These are phyloP conservation scores for Candolleomyces efflorescens DNA, from an alignment of 768 basidiomycete species.

Conservation along the genomic window DNA sequence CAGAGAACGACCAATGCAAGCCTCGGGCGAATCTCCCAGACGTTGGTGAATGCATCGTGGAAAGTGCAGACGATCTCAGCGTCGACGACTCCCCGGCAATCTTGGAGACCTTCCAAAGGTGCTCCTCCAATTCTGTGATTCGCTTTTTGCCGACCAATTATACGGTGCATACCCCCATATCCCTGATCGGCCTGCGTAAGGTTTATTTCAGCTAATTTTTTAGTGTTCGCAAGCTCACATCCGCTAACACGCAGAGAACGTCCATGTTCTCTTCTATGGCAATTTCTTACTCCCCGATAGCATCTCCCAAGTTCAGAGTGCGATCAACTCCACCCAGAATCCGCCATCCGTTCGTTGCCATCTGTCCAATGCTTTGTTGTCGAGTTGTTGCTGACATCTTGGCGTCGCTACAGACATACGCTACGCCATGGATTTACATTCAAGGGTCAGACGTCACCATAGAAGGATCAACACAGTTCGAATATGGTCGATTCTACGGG, in stretches of 20 bases:
- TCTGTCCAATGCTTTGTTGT: background rate
- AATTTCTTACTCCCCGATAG: slow-evolving; percentile 42
- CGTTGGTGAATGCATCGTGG: slow-evolving; percentile 21
- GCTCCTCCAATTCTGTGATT: slow-evolving; percentile 28
- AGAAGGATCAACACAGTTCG: slow-evolving; percentile 33
- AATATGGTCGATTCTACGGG: slow-evolving; percentile 40
- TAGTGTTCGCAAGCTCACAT: background rate
- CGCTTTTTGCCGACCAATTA: slow-evolving; percentile 31
- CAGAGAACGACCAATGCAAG: background rate
- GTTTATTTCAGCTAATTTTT: background rate
- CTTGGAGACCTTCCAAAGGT: slow-evolving; percentile 30
- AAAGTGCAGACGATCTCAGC: slow-evolving; percentile 19
- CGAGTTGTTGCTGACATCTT: background rate
- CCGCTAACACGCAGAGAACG: slow-evolving; percentile 24
- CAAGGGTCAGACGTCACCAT: slow-evolving; percentile 36
- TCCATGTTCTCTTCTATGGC: slow-evolving; percentile 37
- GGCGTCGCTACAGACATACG: slow-evolving; percentile 27
- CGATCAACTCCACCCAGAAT: slow-evolving; percentile 33
- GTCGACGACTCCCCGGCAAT: slow-evolving; percentile 32
- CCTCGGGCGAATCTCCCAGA: background rate
- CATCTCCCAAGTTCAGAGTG: slow-evolving; percentile 36
- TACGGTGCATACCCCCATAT: slow-evolving; percentile 32
- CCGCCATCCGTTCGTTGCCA: slow-evolving; percentile 28
- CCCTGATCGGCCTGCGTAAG: slow-evolving; percentile 28
- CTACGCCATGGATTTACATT: slow-evolving; percentile 44